Base-by-base conservation (phyloP, 164 flowering plant species). In the Liquidambar formosana region DNA sequence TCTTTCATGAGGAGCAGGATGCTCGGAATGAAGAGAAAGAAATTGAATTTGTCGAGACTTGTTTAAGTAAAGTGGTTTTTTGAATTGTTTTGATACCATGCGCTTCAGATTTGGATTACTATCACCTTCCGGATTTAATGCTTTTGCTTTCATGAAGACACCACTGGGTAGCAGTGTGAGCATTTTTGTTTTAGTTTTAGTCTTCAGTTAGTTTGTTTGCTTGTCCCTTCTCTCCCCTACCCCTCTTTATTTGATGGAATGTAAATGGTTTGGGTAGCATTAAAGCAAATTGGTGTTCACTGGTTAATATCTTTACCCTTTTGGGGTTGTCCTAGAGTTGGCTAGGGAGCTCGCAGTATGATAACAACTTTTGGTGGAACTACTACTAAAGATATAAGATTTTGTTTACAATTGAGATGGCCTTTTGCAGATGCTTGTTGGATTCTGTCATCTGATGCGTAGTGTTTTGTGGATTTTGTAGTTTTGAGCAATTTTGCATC, bases 401-500 rank as follows among this genome's bases (percentile, higher is more conserved):
- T 23, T 21, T 25, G 13, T 63, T 25, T 43, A 33, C 13, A 13
- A 44, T 54, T 33, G 44, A 49, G 57, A 72, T 66, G 53, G 48
- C 57, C 46, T 41, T 28, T 44, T 65, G 52, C n/a, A 4, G 43
- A 33, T 63, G 47, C 10, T 67, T 27, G 0, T n/a, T 25, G 33
- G 25, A 12, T 69, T 66, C 2, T 28, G 47, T 13, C 26, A n/a
- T 44, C 22, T 47, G 61, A 60, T 73, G 45, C 61, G 63, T 23
- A 11, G 10, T 56, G 4, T 41, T 10, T 49, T 45, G 13, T 58
- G 25, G 19, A 16, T 68, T 66, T 45, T 82, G 79, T 91, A 96
- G 99, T 73, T 96, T 96, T 83, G 99, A 96, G 84, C 99, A 96
- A 73, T 96, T 96, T 72, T 96, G 99, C 81, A 96, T 96, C 75